A percentile compares a stretch with the other conserved stretches of the same genome.
These are phyloP conservation scores for Tetrapisispora pingtungensis DNA, from an alignment of 805 yeast genomes.

Conservation along the genomic window DNA sequence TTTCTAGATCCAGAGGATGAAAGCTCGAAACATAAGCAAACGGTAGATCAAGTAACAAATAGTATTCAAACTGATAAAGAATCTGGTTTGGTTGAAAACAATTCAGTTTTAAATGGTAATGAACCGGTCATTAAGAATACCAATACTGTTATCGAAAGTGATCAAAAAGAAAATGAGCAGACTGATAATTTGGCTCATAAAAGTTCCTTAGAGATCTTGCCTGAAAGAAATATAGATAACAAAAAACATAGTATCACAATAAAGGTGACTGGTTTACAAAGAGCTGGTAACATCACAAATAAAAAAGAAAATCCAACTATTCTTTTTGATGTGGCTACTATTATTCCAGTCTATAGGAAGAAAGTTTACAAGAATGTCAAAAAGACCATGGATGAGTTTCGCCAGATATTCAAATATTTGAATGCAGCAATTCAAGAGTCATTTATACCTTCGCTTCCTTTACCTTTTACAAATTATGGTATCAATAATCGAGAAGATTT, in stretches of 20 bases:
- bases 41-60: slow-evolving; percentile 1
- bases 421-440: slow-evolving; percentile 81
- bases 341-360: slow-evolving; percentile 69
- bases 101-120: slow-evolving; percentile 3
- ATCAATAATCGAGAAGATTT: slow-evolving; percentile 76
- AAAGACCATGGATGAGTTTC: slow-evolving; percentile 71
- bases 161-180: not conserved
- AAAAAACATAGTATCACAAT: slow-evolving; percentile 36
- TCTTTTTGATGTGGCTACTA: slow-evolving; percentile 57
- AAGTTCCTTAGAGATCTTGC: not conserved
- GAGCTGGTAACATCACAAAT: slow-evolving; percentile 39
- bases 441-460: slow-evolving; percentile 83
- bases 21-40: slow-evolving; percentile 7
- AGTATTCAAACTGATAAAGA: too few relatives aligned
- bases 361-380: slow-evolving; percentile 60
- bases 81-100: not conserved
- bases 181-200: not conserved
- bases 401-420: slow-evolving; percentile 64
- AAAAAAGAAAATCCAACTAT: slow-evolving; percentile 73
- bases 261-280: slow-evolving; percentile 60
- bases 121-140: not conserved
- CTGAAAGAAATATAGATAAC: slow-evolving; percentile 4
- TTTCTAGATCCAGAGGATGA: slow-evolving; percentile 39
- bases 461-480: slow-evolving; percentile 66
- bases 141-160: not conserved